Evolutionary conservation across 129 eudicot genomes (phyloP).

Genomic region (Flaveria robusta): DNA sequence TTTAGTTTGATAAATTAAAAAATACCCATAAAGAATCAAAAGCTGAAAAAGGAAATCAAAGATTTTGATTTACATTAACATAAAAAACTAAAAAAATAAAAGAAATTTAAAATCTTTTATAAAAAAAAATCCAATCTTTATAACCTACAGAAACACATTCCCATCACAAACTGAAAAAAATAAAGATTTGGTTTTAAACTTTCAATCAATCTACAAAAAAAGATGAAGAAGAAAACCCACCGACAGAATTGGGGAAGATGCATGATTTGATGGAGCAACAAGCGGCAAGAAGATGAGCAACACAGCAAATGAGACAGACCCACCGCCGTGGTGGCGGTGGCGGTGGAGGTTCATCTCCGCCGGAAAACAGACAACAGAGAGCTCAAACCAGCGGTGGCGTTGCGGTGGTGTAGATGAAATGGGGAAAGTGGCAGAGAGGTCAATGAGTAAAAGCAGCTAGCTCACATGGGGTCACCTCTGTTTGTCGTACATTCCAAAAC

Average conservation of each 20-base stretch:
- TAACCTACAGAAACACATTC: conserved; percentile 12
- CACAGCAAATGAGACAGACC: conserved; percentile 51
- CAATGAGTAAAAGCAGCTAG: conserved; percentile 18
- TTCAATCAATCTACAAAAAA: not conserved
- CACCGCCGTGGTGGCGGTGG: conserved; percentile 38
- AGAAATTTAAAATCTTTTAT: too few relatives aligned
- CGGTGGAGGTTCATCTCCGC: conserved; percentile 32
- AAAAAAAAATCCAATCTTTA: conserved; percentile 20
- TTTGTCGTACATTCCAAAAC: conserved; percentile 36
- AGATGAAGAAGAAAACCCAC: conserved; percentile 36
- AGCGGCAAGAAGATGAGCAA: conserved; percentile 37
- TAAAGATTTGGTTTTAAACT: not conserved
- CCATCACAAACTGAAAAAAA: conserved; percentile 8
- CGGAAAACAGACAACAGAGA: not conserved
- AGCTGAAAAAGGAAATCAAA: conserved; percentile 28
- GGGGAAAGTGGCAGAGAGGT: conserved; percentile 25
- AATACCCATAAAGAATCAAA: conserved; percentile 30
- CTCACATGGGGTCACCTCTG: conserved; percentile 45
- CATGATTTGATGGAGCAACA: conserved; percentile 42
- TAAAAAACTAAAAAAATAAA: not conserved
- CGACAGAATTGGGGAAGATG: conserved; percentile 58
- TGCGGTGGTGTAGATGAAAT: not conserved
- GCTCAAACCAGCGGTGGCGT: conserved; percentile 3
- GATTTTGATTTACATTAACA: not conserved
- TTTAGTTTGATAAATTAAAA: not conserved